These are phyloP conservation scores for Fusarium bulbicola DNA, from an alignment of 2,329 filamentous ascomycete genomes.

Conservation along the genomic window DNA sequence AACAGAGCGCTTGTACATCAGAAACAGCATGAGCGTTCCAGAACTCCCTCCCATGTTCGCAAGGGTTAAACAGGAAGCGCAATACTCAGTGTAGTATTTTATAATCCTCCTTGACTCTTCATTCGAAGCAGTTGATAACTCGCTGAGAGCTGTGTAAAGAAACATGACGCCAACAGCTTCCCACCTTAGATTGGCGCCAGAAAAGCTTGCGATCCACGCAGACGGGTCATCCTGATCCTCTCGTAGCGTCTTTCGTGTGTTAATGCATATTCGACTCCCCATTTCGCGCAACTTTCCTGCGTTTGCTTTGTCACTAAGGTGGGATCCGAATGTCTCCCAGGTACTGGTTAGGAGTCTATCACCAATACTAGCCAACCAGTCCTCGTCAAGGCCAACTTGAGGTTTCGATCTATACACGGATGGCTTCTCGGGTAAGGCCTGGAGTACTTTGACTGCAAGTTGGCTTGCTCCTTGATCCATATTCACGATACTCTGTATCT, in stretches of 20 bases:
- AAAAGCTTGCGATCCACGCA: not conserved
- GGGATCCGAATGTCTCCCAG: not conserved
- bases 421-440: not conserved
- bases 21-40: not conserved
- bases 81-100: not conserved
- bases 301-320: not conserved
- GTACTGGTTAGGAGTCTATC: not conserved
- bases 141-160: not conserved
- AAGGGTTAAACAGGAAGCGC: not conserved
- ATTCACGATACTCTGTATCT: not conserved
- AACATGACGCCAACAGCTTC: not conserved
- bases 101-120: not conserved
- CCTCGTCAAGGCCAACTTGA: not conserved
- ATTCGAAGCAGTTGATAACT: not conserved
- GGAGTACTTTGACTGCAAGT: not conserved
- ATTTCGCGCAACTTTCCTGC: not conserved
- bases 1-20: not conserved
- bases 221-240: not conserved
- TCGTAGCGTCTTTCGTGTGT: not conserved
- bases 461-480: not conserved
- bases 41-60: not conserved
- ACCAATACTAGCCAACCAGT: not conserved
- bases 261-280: not conserved
- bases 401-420: fast-evolving
- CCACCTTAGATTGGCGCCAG: not conserved